Percentiles rank a stretch among this genome's conserved stretches.
These are phyloP conservation scores for Entomortierella lignicola DNA, from an alignment of 192 early-diverging fungal genomes.

Conservation along the genomic window DNA sequence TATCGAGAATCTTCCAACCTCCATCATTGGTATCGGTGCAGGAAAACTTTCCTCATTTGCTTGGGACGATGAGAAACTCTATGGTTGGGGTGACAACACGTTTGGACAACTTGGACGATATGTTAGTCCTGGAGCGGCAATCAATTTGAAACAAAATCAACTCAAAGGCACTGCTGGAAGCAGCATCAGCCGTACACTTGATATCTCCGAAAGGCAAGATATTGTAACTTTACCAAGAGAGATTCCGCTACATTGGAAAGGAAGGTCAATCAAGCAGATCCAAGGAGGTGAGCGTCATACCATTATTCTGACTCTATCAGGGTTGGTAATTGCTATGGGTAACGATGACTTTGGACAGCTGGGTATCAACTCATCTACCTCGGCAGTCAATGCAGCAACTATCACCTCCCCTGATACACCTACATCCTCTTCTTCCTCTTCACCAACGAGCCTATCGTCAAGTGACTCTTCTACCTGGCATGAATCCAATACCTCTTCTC, in stretches of 20 bases:
- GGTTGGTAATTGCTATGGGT: conserved; percentile 32
- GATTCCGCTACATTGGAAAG: conserved; percentile 39
- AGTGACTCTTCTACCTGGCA: background rate
- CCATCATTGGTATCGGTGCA: conserved; percentile 34
- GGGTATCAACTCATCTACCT: conserved; percentile 7
- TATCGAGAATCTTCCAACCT: conserved; percentile 16
- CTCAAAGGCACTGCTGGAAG: background rate
- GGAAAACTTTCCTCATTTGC: conserved; percentile 37
- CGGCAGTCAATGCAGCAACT: background rate
- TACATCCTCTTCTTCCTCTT: background rate
- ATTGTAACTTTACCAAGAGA: conserved; percentile 1
- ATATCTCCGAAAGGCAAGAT: background rate
- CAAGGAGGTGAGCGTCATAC: conserved; percentile 35
- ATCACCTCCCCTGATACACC: background rate
- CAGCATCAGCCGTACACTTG: background rate
- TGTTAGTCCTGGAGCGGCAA: background rate
- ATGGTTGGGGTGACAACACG: conserved; percentile 43
- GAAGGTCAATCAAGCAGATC: conserved; percentile 37
- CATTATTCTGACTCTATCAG: conserved; percentile 16
- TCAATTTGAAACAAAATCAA: background rate
- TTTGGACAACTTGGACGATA: conserved; percentile 30
- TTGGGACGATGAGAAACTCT: conserved; percentile 38
- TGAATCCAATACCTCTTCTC: background rate
- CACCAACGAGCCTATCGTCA: background rate
- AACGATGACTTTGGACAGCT: conserved; percentile 40